These are phyloP conservation scores for Penicillium simplicissimum DNA, from an alignment of 495 filamentous ascomycete species.

Conservation along the genomic window DNA sequence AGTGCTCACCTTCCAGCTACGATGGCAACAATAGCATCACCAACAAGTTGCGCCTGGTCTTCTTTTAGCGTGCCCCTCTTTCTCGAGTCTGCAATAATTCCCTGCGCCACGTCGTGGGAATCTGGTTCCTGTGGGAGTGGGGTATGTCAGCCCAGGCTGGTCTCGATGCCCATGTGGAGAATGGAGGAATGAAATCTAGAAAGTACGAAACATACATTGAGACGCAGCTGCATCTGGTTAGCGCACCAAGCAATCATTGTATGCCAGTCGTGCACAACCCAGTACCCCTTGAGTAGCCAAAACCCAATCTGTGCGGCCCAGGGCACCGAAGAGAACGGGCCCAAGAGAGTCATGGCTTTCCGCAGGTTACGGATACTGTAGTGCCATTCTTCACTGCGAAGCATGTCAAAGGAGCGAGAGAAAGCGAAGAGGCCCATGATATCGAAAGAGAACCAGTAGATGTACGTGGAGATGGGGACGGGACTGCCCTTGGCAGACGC, in stretches of 20 bases:
- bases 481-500: background rate
- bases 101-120: conserved; percentile 10
- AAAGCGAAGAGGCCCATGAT: conserved; percentile 36
- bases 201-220: conserved; percentile 2
- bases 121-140: conserved; percentile 5
- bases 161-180: background rate
- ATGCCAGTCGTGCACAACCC: conserved; percentile 11
- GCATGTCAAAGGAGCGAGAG: conserved; percentile 37
- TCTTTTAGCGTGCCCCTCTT: background rate
- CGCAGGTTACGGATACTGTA: background rate
- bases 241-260: conserved; percentile 21
- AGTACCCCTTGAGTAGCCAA: conserved; percentile 10
- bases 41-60: background rate
- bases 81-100: conserved; percentile 7
- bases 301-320: conserved; percentile 19
- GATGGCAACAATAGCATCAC: background rate
- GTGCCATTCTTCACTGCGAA: conserved; percentile 10
- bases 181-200: background rate
- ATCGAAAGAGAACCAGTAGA: conserved; percentile 10
- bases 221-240: conserved; percentile 15
- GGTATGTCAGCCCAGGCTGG: background rate
- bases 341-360: conserved; percentile 11
- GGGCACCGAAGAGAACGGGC: conserved; percentile 21
- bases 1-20: conserved; percentile 1
- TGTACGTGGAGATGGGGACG: background rate